Evolutionary conservation across 2,329 filamentous ascomycete genomes (phyloP).

Genomic region (Aspergillus sp.): DNA sequence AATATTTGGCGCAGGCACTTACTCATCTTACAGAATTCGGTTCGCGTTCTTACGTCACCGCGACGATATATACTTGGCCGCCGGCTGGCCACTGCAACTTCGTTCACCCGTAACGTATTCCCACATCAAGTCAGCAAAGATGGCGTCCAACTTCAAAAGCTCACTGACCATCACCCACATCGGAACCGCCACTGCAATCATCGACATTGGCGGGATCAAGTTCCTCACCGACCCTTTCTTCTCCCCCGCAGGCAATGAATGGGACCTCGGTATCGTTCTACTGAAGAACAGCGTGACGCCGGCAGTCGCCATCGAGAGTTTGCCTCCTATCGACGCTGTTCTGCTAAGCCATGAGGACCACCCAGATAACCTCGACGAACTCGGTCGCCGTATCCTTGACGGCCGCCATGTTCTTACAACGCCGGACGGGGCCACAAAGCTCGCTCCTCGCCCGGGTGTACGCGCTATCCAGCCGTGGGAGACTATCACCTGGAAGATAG

Average conservation of each 20-base stretch:
- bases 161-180: constrained; percentile 50
- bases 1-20: no score
- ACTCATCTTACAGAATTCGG: no score
- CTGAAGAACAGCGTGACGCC: constrained; percentile 37
- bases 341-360: constrained; percentile 59
- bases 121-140: no score
- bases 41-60: no score
- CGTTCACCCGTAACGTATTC: no score
- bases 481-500: constrained; percentile 32
- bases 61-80: no score
- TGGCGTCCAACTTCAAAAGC: no score
- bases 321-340: constrained; percentile 55
- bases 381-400: constrained; percentile 52
- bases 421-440: constrained; percentile 50
- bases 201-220: constrained; percentile 49
- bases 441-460: constrained; percentile 50
- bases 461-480: constrained; percentile 48
- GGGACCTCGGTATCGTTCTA: constrained; percentile 34
- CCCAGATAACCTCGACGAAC: constrained; percentile 54
- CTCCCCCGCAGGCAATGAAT: constrained; percentile 44
- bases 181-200: constrained; percentile 55
- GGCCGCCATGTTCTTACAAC: constrained; percentile 55
- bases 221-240: constrained; percentile 56
- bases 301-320: constrained; percentile 41
- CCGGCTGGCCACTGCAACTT: no score